Evolutionary conservation across 805 yeast species (phyloP).

Genomic region (Candida ulmi): DNA sequence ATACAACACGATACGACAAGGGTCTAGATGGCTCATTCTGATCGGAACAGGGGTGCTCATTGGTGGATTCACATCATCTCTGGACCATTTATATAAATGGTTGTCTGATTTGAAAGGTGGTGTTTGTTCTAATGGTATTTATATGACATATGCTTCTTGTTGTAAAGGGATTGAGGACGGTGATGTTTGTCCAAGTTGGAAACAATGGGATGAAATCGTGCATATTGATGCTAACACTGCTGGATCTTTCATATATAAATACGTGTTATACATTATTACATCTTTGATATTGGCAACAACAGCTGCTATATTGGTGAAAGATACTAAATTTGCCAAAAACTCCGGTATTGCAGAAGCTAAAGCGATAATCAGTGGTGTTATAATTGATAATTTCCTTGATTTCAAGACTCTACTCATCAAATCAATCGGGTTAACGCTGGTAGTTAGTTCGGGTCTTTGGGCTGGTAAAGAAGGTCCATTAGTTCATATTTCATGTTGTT

Average conservation of each 20-base stretch:
- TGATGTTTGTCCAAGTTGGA: slow-evolving; percentile 28
- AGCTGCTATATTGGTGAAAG: slow-evolving; percentile 26
- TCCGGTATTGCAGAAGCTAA: slow-evolving; percentile 77
- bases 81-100: slow-evolving; percentile 46
- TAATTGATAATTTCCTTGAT: slow-evolving; percentile 48
- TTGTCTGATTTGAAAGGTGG: slow-evolving; percentile 51
- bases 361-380: slow-evolving; percentile 60
- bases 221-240: slow-evolving; percentile 20
- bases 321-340: slow-evolving; percentile 35
- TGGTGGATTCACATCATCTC: slow-evolving; percentile 42
- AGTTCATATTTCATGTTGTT: slow-evolving; percentile 70
- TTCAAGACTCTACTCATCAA: slow-evolving; percentile 48
- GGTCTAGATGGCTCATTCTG: slow-evolving; percentile 41
- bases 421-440: slow-evolving; percentile 51
- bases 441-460: slow-evolving; percentile 75
- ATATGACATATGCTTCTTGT: slow-evolving; percentile 22
- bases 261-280: slow-evolving; percentile 31
- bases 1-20: slow-evolving; percentile 7
- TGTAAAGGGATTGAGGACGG: slow-evolving; percentile 26
- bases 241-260: slow-evolving; percentile 26
- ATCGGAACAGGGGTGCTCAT: slow-evolving; percentile 38
- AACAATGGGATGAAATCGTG: slow-evolving; percentile 26
- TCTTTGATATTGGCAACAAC: slow-evolving; percentile 34
- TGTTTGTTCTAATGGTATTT: slow-evolving; percentile 33
- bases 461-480: slow-evolving; percentile 85